These are phyloP conservation scores for Phytophthora pistaciae DNA, from an alignment of 352 stramenopile genomes.

Conservation along the genomic window DNA sequence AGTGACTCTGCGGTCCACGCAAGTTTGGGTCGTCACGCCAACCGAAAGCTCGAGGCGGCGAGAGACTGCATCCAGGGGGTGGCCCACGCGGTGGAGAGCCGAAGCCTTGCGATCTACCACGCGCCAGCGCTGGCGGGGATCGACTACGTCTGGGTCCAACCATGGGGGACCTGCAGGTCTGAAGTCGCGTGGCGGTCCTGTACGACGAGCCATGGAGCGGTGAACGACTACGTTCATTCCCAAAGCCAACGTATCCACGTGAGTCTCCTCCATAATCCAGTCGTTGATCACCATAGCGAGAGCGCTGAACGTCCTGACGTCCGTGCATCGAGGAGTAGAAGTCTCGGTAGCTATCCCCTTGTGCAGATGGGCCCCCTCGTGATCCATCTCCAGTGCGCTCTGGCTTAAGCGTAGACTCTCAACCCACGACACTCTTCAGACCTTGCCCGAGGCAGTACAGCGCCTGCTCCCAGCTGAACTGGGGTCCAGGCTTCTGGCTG, in stretches of 20 bases:
- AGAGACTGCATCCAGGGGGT: no score
- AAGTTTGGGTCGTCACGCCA: no score
- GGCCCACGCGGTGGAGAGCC: no score
- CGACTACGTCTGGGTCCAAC: neutral
- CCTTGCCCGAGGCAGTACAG: no score
- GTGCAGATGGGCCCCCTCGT: neutral
- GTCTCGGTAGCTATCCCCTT: neutral
- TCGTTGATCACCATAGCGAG: no score
- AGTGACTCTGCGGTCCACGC: neutral
- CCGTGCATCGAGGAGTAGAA: neutral
- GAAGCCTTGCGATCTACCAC: neutral
- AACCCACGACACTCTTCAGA: neutral
- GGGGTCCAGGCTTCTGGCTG: no score
- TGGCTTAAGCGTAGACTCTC: neutral
- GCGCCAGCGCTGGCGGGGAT: neutral
- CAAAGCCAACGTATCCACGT: no score
- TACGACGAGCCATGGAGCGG: neutral
- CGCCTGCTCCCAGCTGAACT: no score
- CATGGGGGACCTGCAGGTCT: neutral
- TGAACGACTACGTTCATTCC: neutral
- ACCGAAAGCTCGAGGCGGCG: no score
- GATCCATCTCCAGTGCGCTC: neutral
- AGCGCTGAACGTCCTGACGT: neutral
- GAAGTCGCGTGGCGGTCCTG: neutral
- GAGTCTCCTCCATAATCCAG: no score